Conservation (phyloP, 345 rosid species). For the Pugionium dolabratum region DNA sequence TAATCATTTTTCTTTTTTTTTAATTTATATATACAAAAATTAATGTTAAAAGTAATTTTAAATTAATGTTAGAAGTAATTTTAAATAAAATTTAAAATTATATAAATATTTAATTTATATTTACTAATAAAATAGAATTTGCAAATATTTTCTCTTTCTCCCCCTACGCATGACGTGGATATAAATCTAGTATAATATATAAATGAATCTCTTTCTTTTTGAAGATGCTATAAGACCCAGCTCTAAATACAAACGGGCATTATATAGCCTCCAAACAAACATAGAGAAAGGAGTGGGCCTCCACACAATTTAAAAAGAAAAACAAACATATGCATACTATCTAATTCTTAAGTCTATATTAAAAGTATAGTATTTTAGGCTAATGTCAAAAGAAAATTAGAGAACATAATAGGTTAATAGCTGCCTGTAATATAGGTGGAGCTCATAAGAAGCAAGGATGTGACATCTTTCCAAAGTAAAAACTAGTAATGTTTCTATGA, state of each 20-base stretch:
- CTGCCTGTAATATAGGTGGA: neutral
- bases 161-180: too few species aligned
- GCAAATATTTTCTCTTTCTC: too few species aligned
- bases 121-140: too few species aligned
- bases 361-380: too few species aligned
- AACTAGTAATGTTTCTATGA: neutral
- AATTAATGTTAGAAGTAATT: too few species aligned
- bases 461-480: neutral
- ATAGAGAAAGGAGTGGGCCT: neutral
- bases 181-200: too few species aligned
- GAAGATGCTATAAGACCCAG: neutral
- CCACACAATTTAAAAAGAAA: neutral
- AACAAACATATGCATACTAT: neutral
- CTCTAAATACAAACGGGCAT: neutral
- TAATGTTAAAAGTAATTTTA: too few species aligned
- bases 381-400: neutral
- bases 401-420: neutral
- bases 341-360: neutral
- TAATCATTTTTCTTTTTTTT: too few species aligned
- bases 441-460: neutral
- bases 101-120: too few species aligned
- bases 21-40: too few species aligned
- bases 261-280: neutral
- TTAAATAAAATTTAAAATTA: too few species aligned
- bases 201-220: too few species aligned